These are phyloP conservation scores for Conticribra guillardii DNA, from an alignment of 108 stramenopile species.

Conservation along the genomic window DNA sequence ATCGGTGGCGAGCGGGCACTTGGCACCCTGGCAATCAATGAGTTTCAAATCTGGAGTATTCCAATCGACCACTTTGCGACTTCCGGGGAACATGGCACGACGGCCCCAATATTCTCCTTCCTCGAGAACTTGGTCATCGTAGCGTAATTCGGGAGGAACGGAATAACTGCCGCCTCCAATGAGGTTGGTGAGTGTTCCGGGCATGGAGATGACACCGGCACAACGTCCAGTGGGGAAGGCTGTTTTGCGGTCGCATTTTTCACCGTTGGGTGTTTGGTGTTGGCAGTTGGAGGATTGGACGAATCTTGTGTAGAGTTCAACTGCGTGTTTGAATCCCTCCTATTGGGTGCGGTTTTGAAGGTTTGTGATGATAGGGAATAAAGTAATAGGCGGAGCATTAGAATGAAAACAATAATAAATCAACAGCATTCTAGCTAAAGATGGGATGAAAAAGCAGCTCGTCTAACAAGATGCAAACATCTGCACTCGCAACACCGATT, in stretches of 20 bases:
- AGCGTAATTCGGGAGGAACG: conserved; percentile 27
- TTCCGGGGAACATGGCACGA: conserved; percentile 36
- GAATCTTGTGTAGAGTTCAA: conserved; percentile 42
- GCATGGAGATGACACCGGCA: conserved; percentile 50
- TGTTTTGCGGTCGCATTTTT: conserved; percentile 44
- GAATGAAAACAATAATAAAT: no score
- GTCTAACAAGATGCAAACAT: no score
- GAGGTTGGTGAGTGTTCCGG: conserved; percentile 39
- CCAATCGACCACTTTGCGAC: conserved; percentile 37
- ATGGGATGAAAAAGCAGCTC: no score
- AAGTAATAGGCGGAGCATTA: no score
- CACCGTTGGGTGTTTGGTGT: conserved; percentile 16
- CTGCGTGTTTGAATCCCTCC: conserved; percentile 38
- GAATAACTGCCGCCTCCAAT: conserved; percentile 40
- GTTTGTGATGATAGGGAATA: no score
- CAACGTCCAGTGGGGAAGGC: conserved; percentile 51
- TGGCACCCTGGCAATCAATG: conserved; percentile 18
- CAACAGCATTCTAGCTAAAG: no score
- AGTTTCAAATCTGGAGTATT: conserved; percentile 8
- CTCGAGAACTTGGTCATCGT: conserved; percentile 19
- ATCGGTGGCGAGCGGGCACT: conserved; percentile 29
- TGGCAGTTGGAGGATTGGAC: conserved; percentile 44
- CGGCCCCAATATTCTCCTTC: conserved; percentile 39
- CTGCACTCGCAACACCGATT: no score
- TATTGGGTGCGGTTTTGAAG: background rate